Conservation (phyloP, 352 stramenopile genomes). For the Globisporangium carolinianum region DNA sequence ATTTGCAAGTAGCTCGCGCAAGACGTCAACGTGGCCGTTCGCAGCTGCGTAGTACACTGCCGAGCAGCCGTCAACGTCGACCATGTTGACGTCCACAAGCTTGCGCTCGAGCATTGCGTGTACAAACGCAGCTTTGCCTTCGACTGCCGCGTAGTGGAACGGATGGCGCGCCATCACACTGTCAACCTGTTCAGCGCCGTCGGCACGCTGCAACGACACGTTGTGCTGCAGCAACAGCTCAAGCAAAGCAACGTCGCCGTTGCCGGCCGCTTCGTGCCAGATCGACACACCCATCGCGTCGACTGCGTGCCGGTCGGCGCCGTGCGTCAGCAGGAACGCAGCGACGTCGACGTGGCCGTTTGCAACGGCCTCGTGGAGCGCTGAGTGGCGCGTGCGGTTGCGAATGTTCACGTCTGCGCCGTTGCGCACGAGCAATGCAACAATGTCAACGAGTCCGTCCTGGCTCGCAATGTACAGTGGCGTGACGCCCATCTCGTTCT, state of each 20-base stretch:
- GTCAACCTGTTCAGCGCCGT: constrained; percentile 43
- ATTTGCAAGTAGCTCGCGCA: constrained; percentile 37
- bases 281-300: constrained; percentile 77
- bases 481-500: constrained; percentile 80
- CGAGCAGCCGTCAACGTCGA: constrained; percentile 54
- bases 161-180: constrained; percentile 75
- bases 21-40: constrained; percentile 50
- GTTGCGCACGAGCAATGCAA: constrained; percentile 33
- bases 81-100: constrained; percentile 64
- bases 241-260: constrained; percentile 48
- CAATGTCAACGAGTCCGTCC: constrained; percentile 39
- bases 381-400: constrained; percentile 58
- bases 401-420: constrained; percentile 49
- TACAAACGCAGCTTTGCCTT: constrained; percentile 55
- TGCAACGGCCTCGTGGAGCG: constrained; percentile 62
- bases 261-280: constrained; percentile 72
- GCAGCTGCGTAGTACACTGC: constrained; percentile 70
- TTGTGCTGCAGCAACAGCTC: constrained; percentile 47
- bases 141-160: constrained; percentile 76
- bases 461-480: constrained; percentile 60
- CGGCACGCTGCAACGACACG: constrained; percentile 31
- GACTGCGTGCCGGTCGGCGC: constrained; percentile 54
- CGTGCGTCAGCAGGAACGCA: constrained; percentile 43
- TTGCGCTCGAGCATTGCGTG: constrained; percentile 36
- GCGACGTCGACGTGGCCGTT: constrained; percentile 39